These are phyloP conservation scores for Vitis riparia DNA, from an alignment of 164 flowering plant genomes.

Conservation along the genomic window DNA sequence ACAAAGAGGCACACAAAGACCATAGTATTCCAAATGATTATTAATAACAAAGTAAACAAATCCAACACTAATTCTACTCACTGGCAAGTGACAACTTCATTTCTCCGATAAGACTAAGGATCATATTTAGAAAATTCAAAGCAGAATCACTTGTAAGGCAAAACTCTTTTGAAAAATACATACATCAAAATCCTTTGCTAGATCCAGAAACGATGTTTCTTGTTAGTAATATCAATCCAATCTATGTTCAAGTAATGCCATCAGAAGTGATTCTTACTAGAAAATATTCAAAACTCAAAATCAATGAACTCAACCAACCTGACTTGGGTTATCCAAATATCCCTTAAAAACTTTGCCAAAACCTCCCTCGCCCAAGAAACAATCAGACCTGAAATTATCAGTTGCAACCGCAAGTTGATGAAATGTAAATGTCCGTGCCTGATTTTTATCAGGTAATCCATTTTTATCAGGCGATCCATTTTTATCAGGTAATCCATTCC, in stretches of 20 bases:
- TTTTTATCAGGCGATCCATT: constrained; percentile 24
- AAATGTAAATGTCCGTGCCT: constrained; percentile 61
- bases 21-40: not conserved
- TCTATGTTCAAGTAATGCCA: too few relatives aligned
- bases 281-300: not conserved
- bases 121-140: too few relatives aligned
- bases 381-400: constrained; percentile 62
- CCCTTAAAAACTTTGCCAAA: constrained; percentile 90
- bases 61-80: not conserved
- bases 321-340: constrained; percentile 44
- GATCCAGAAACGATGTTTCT: too few relatives aligned
- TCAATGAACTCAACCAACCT: constrained; percentile 35
- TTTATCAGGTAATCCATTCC: constrained; percentile 21
- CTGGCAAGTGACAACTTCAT: too few relatives aligned
- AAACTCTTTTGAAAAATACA: not conserved
- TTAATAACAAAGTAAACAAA: not conserved
- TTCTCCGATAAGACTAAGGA: too few relatives aligned
- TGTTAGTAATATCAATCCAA: too few relatives aligned
- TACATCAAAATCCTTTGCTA: not conserved
- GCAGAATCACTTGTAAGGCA: too few relatives aligned
- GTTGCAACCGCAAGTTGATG: constrained; percentile 71
- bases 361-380: constrained; percentile 87
- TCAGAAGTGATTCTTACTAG: not conserved
- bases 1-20: not conserved
- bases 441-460: constrained; percentile 34